Base-by-base conservation (phyloP, 768 basidiomycete genomes). In the Trametes cinnabarina region DNA sequence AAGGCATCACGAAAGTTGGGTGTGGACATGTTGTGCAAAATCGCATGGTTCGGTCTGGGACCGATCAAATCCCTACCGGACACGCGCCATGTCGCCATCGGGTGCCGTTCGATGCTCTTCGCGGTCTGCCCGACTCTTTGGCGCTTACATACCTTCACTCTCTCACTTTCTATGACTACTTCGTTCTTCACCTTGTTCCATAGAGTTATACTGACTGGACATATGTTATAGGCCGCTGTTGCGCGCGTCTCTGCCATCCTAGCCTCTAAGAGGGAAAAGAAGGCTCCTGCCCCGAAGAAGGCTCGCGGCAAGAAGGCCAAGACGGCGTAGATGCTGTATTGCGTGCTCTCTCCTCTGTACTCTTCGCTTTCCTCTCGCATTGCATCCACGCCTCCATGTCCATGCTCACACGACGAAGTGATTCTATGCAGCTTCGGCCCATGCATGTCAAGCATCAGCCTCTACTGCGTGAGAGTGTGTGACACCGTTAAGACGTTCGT, bases 11-110 rank as follows among this genome's bases (percentile, higher is more conserved):
- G 88, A 92, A 87, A 80, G 89, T 76, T 81, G 89, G 88, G 90
- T 83, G 90, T 93, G 89, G 90, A 93, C 86, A 90, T 76, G 89
- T 35, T 88, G 82, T 93, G 90, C 90, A 85, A 93, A 73, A 93
- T 69, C 73, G 65, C 72, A 60, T 72, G 71, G 71, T 67, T 72
- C 72, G 72, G 67, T 59, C 67, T 70, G 69, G 77, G 79, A 79
- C 69, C 79, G 82, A 84, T 86, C 86, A 85, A 84, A 79, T 79
- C 77, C 72, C 74, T 55, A 66, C 67, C 70, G 77, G 77, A 75
- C 71, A 81, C 76, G 77, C 80, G 76, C 80, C 84, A 80, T 82
- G 82, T 86, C 86, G 85, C 87, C 88, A 88, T 88, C 86, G 86
- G 86, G 72, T 75, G 72, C 78, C 83, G 85, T 86, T 79, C 79